These are phyloP conservation scores for Monosporascus ibericus DNA, from an alignment of 2,329 filamentous ascomycete species.

Conservation along the genomic window DNA sequence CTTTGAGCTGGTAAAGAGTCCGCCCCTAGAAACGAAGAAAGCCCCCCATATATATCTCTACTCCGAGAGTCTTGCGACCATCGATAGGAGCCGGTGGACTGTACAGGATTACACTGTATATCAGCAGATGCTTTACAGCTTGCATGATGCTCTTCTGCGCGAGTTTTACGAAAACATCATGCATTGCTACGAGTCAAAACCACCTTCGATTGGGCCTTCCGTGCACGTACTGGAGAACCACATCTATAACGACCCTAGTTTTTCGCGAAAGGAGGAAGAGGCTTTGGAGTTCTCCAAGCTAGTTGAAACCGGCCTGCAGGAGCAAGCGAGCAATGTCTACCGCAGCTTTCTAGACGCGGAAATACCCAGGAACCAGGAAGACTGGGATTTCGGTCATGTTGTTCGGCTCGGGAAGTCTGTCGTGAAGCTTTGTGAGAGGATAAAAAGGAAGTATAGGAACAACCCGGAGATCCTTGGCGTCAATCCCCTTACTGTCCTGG, in stretches of 20 bases:
- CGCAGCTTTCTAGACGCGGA: slow-evolving; percentile 70
- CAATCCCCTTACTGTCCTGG: slow-evolving; percentile 60
- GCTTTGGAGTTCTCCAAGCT: slow-evolving; percentile 65
- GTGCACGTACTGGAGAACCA: slow-evolving; percentile 79
- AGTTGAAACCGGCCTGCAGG: slow-evolving; percentile 64
- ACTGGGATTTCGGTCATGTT: slow-evolving; percentile 88
- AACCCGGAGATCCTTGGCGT: slow-evolving; percentile 81
- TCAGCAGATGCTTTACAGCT: slow-evolving; percentile 63
- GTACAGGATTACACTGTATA: slow-evolving; percentile 64
- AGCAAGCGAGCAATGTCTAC: slow-evolving; percentile 75
- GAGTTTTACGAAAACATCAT: slow-evolving; percentile 86
- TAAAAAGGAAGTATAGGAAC: slow-evolving; percentile 86
- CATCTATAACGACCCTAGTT: slow-evolving; percentile 71
- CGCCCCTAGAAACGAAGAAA: slow-evolving; percentile 60
- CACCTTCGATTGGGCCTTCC: slow-evolving; percentile 71
- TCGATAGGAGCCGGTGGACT: slow-evolving; percentile 59
- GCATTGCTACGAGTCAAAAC: slow-evolving; percentile 83
- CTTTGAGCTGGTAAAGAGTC: slow-evolving; percentile 75
- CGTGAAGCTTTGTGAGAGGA: slow-evolving; percentile 77
- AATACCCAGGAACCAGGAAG: slow-evolving; percentile 71
- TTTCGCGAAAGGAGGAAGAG: slow-evolving; percentile 64
- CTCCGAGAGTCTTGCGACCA: slow-evolving; percentile 45
- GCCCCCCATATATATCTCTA: slow-evolving; percentile 49
- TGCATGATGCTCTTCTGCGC: slow-evolving; percentile 78
- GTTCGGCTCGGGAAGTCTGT: slow-evolving; percentile 84